Evolutionary conservation across 164 flowering plant species (phyloP).

Genomic region (Piper longum): DNA sequence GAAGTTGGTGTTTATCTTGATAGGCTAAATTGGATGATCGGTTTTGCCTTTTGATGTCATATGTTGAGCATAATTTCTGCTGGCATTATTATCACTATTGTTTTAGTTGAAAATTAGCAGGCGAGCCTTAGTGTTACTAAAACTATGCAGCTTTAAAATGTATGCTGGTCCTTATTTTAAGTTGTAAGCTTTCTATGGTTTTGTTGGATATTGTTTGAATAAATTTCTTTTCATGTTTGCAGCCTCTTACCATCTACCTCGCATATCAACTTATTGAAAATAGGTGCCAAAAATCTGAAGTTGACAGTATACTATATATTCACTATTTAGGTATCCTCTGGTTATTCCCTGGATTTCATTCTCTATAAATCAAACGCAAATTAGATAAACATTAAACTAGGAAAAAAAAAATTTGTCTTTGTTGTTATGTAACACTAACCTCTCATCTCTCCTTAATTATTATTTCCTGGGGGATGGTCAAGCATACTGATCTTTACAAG

Average conservation of each 20-base stretch:
- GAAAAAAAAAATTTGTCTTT: too few relatives aligned
- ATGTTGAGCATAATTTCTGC: background rate
- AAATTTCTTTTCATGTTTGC: constrained; percentile 10
- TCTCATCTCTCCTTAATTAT: too few relatives aligned
- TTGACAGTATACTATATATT: constrained; percentile 20
- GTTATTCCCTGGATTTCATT: background rate
- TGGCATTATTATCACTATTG: background rate
- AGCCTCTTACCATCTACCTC: constrained; percentile 60
- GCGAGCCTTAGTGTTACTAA: background rate
- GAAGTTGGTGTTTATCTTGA: background rate
- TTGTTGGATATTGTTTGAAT: background rate
- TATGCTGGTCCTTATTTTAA: background rate
- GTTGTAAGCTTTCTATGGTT: background rate
- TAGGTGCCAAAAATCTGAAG: constrained; percentile 15
- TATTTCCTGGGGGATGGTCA: too few relatives aligned
- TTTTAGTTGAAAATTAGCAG: too few relatives aligned
- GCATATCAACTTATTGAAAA: constrained; percentile 33
- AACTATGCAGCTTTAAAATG: background rate
- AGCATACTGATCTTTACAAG: too few relatives aligned
- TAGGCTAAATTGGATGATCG: background rate
- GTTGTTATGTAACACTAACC: too few relatives aligned
- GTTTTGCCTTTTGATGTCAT: background rate
- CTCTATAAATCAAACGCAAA: too few relatives aligned
- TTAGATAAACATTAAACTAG: too few relatives aligned
- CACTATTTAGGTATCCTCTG: constrained; percentile 57